Base-by-base conservation (phyloP, 345 rosid species). In the Eucalyptus camaldulensis region DNA sequence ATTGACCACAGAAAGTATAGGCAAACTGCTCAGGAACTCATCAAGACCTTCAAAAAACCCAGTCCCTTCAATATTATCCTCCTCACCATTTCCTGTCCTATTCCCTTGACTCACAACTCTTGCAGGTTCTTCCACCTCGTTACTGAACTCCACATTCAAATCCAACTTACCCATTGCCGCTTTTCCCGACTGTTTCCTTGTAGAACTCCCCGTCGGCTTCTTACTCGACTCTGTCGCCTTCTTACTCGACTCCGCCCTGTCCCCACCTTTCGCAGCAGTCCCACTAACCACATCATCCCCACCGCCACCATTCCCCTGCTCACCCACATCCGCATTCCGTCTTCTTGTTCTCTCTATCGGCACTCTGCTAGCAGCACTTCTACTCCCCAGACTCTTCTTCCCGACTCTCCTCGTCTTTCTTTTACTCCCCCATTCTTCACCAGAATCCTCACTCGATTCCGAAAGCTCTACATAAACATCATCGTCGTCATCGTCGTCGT, bases 11-110 rank as follows among this genome's bases (percentile, higher is more conserved):
- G 96, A 94, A 80, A 98, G 97, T 91, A 98, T 95, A 1, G 99
- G 99, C 94, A 98, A 91, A 93, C 96, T 97, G 92, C 95, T 96
- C 89, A 98, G 94, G 92, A 97, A 98, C 89, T 97, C 99, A 89
- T 98, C 99, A 92, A 98, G 99, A 47, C 99, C 99, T 90, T 98
- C 97, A 72, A 98, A 97, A 91, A 98, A 97, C 87, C 91, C 95
- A 86, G 94, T 95, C 88, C 97, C 99, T 93, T 96, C 97, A 43
- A 92, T 94, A 90, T 94, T 95, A 87, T 96, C 99, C 90, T 96
- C 98, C 89, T 91, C 97, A 86, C 93, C 93, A 87, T 90, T 88
- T 85, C 94, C 95, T 8, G 95, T 14, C 87, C 95, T 93, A 90
- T 91, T 92, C 87, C 92, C 94, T 90, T 86, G 94, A 76, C 90